Conservation (phyloP, 768 basidiomycete species). For the Lactifluus volemus region DNA sequence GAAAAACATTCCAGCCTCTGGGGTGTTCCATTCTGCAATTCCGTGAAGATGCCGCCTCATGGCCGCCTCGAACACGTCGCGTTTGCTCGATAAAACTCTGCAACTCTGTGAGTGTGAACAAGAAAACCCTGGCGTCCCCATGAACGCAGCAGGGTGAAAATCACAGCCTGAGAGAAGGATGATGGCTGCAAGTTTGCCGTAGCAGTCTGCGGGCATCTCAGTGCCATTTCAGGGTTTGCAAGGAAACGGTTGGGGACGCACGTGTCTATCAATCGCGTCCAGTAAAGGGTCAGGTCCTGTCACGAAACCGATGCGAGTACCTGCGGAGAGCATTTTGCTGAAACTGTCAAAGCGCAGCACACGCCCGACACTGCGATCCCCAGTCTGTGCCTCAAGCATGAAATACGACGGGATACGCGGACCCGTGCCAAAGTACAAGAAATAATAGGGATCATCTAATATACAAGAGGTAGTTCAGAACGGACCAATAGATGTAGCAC, state of each 20-base stretch:
- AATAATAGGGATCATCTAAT: slow-evolving; percentile 73
- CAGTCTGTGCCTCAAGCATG: slow-evolving; percentile 56
- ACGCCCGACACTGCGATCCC: slow-evolving; percentile 50
- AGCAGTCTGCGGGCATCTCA: slow-evolving; percentile 39
- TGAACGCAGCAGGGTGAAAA: slow-evolving; percentile 44
- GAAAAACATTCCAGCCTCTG: slow-evolving; percentile 84
- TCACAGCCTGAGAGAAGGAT: slow-evolving; percentile 56
- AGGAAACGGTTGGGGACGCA: slow-evolving; percentile 28
- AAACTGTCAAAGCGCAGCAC: slow-evolving; percentile 87
- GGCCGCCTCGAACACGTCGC: slow-evolving; percentile 70
- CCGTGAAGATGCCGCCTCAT: slow-evolving; percentile 71
- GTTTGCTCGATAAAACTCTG: slow-evolving; percentile 66
- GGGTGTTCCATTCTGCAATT: slow-evolving; percentile 62
- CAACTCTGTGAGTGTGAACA: slow-evolving; percentile 56
- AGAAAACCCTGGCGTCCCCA: slow-evolving; percentile 78
- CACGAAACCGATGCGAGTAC: slow-evolving; percentile 74
- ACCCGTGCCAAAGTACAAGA: slow-evolving; percentile 61
- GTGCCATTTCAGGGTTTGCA: not conserved
- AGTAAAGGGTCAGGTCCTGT: slow-evolving; percentile 65
- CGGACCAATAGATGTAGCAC: slow-evolving; percentile 7
- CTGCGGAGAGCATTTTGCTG: slow-evolving; percentile 72
- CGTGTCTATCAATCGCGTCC: slow-evolving; percentile 61
- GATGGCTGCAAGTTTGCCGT: slow-evolving; percentile 61
- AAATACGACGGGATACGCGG: slow-evolving; percentile 74
- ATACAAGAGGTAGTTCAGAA: not conserved